phyloP scores from a whole-genome alignment of 163 green algal species.

The Trebouxia gelatinosa region DNA sequence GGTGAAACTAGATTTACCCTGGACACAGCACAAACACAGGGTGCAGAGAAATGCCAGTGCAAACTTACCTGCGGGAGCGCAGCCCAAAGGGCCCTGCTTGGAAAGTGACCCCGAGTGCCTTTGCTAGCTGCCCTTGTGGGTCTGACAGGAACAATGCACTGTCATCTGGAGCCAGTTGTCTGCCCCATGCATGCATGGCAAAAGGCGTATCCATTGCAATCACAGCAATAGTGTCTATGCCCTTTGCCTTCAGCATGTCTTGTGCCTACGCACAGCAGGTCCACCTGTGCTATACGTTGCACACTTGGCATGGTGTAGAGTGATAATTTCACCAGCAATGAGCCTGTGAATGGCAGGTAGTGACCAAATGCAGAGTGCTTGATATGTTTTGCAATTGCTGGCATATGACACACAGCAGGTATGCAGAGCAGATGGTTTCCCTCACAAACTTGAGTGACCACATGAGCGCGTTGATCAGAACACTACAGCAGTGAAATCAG shows the following conservation, averaged over 20 bases:
- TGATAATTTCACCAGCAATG: not conserved
- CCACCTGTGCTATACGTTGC: not conserved
- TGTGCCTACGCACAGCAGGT: not conserved
- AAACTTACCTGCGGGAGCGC: conserved; percentile 7
- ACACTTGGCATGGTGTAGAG: no score
- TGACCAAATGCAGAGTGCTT: not conserved
- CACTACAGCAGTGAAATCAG: not conserved
- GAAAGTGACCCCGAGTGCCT: conserved; percentile 10
- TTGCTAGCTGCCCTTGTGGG: conserved; percentile 1
- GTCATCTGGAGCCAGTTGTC: not conserved
- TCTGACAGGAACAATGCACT: conserved; percentile 20
- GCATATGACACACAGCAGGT: no score
- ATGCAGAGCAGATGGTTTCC: no score
- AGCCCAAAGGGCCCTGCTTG: conserved; percentile 22
- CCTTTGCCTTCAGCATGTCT: not conserved
- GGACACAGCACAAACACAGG: no score
- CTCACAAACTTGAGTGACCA: not conserved
- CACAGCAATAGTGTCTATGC: conserved; percentile 16
- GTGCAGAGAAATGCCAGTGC: no score
- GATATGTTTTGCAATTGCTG: not conserved
- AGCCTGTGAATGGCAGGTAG: not conserved
- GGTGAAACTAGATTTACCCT: no score
- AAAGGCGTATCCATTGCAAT: conserved; percentile 20
- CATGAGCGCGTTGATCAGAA: not conserved
- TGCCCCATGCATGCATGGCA: conserved; percentile 19